phyloP scores from a whole-genome alignment of 2,329 filamentous ascomycete genomes.

The Trichoderma hamatum region DNA sequence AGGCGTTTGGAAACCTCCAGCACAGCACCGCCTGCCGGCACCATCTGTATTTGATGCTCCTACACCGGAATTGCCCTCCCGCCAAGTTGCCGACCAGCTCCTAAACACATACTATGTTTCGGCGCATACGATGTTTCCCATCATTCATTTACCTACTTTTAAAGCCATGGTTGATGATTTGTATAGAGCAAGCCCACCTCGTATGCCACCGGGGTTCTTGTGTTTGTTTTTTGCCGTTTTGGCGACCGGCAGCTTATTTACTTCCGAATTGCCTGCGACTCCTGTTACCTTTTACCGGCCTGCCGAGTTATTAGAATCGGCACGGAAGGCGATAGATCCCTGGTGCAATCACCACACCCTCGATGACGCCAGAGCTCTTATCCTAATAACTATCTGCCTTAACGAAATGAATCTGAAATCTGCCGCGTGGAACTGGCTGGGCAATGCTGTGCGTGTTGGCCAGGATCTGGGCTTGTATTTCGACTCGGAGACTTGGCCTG shows the following conservation, averaged over 20 bases:
- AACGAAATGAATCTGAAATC: conserved; percentile 86
- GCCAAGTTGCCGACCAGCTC: conserved; percentile 69
- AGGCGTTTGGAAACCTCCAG: conserved; percentile 79
- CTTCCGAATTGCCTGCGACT: conserved; percentile 54
- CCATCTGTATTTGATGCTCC: conserved; percentile 55
- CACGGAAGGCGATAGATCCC: conserved; percentile 71
- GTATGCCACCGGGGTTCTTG: conserved; percentile 68
- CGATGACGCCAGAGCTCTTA: conserved; percentile 71
- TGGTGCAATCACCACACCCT: conserved; percentile 79
- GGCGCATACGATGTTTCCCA: conserved; percentile 78
- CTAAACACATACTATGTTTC: conserved; percentile 75
- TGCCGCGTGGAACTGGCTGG: conserved; percentile 84
- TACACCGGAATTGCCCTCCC: conserved; percentile 70
- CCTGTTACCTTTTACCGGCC: conserved; percentile 56
- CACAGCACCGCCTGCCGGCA: conserved; percentile 61
- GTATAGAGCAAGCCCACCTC: conserved; percentile 67
- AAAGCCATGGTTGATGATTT: conserved; percentile 73
- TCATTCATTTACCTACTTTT: conserved; percentile 87
- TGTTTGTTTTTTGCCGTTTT: conserved; percentile 82
- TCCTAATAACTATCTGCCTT: conserved; percentile 77
- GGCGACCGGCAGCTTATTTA: conserved; percentile 79
- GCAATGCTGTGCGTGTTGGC: conserved; percentile 74
- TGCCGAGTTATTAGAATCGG: conserved; percentile 70
- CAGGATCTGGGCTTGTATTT: conserved; percentile 83
- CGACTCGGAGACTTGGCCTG: conserved; percentile 72